These are phyloP conservation scores for Picochlorum sp. DNA, from an alignment of 139 green algal genomes.

Conservation along the genomic window DNA sequence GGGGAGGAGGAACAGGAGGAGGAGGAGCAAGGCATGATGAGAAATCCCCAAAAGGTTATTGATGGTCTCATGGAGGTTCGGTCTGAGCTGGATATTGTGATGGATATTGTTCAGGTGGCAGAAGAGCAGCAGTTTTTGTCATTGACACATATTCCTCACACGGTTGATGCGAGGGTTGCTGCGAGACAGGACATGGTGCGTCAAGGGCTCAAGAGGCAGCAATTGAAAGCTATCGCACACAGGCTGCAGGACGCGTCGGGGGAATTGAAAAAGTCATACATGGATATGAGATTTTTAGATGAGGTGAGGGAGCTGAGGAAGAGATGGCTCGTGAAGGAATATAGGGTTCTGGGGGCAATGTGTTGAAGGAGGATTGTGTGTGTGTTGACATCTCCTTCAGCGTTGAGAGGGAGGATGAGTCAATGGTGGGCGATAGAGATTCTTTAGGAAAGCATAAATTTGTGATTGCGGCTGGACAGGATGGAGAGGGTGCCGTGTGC, in stretches of 20 bases:
- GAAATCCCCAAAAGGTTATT: constrained; percentile 16
- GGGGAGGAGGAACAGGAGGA: neutral
- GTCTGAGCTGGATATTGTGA: constrained; percentile 27
- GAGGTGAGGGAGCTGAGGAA: neutral
- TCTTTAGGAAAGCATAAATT: neutral
- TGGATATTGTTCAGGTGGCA: constrained; percentile 20
- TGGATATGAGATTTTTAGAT: neutral
- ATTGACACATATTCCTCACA: neutral
- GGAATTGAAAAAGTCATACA: too few species aligned
- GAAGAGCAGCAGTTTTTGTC: constrained; percentile 33
- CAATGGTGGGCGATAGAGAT: neutral
- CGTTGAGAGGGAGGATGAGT: neutral
- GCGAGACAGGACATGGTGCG: too few species aligned
- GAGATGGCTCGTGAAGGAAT: neutral
- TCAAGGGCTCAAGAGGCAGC: too few species aligned
- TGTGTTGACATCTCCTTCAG: constrained; percentile 2
- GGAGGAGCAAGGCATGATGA: neutral
- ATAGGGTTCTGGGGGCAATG: neutral
- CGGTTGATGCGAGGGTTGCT: neutral
- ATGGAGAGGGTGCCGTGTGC: neutral
- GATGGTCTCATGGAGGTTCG: constrained; percentile 17
- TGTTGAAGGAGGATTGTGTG: neutral
- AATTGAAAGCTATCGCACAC: too few species aligned
- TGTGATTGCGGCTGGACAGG: neutral
- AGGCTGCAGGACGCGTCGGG: too few species aligned